Evolutionary conservation across 805 yeast genomes (phyloP), one percentile per base, ranked within the genome.

Genomic region (Sugiyamaella smithiae): DNA sequence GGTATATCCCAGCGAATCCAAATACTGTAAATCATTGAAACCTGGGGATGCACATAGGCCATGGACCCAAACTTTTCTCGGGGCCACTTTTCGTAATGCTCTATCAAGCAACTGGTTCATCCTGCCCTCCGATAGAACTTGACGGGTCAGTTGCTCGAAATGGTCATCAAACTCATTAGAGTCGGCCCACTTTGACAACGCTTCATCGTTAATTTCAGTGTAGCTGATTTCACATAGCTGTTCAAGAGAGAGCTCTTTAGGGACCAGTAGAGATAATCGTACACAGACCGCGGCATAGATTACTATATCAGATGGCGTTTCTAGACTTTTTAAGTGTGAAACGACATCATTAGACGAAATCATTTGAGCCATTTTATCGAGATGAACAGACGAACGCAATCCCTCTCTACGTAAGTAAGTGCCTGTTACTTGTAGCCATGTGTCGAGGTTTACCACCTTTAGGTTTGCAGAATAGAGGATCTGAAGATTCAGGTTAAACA

Each of bases 381-480:
- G n/a, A n/a, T n/a, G n/a, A n/a, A n/a, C n/a, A n/a, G n/a, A n/a
- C n/a, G n/a, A n/a, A n/a, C n/a, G n/a, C n/a, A n/a, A n/a, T n/a
- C n/a, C n/a, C n/a, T n/a, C n/a, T n/a, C n/a, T n/a, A n/a, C n/a
- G n/a, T n/a, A n/a, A n/a, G n/a, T n/a, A n/a, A n/a, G n/a, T n/a
- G n/a, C n/a, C n/a, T n/a, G n/a, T n/a, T n/a, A n/a, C n/a, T n/a
- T n/a, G n/a, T n/a, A 41, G 16, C 47, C 48, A 48, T 8, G 14
- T 16, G 14, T 4, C n/a, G 3, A 44, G 19, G 7, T 16, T 5
- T 20, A 35, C 23, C 5, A 14, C n/a, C 11, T 24, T 9, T 33
- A 28, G 35, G 23, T 47, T 45, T 4, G 26, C 54, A 37, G 47
- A 45, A 3, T 49, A 19, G n/a, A 58, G 25, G n/a, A 57, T 22